Base-by-base conservation (phyloP, 1,139 yeast species). In the Saccharomyces hybrid region DNA sequence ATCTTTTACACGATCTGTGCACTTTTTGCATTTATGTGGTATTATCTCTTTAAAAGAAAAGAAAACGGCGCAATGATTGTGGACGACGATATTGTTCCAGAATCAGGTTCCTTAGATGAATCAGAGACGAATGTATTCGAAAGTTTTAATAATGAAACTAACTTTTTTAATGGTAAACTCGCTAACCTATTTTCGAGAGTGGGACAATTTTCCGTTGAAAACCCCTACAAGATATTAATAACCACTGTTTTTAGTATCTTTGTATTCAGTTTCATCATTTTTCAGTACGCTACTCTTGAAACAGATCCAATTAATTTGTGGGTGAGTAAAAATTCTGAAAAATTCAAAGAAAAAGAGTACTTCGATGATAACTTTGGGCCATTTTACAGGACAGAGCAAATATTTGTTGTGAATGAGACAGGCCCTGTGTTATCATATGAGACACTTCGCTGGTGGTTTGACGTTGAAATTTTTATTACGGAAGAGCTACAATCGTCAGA, bases 331-430 rank as follows among this genome's bases (percentile, higher is more conserved):
- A 66, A 73, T 25, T 88, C 95, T n/a, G 81, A 80, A 5, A 90
- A 90, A 14, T 84, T 78, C 56, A 74, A 79, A 48, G 84, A 93
- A 64, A 84, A 85, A 65, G 73, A 77, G 53, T 83, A 77, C 62
- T 93, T 84, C 66, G 96, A 93, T 66, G 76, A 78, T 14, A 80
- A 82, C 55, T 93, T 93, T 71, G 97, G 98, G 0, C 96, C 95
- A 47, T 93, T 95, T 76, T 93, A 85, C 72, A 78, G 98, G 63
- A 80, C 90, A 4, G 93, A 90, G 64, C 98, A 93, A 70, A 73
- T 88, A 0, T 88, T 88, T 59, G 73, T 93, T 8, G 85, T 88
- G 31, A 85, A 85, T 58, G 83, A 81, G 14, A 76, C 86, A 8
- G 85, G 84, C 4, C 81, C 81, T 56, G 86, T 73, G 52, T 62